These are phyloP conservation scores for Serendipita sp. DNA, from an alignment of 768 basidiomycete species.

Conservation along the genomic window DNA sequence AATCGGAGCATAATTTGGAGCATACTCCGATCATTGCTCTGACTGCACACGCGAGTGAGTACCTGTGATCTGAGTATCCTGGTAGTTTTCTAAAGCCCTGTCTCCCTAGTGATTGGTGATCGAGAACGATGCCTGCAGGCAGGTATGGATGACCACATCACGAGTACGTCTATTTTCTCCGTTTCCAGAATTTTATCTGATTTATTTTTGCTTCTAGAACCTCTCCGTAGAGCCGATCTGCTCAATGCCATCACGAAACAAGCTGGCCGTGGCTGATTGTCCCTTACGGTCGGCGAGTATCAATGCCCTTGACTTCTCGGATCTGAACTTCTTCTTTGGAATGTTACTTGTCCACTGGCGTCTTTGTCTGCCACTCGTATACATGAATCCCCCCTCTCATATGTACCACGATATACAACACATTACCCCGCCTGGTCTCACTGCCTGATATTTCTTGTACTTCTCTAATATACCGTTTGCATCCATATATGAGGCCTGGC, in stretches of 20 bases:
- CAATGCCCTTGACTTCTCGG: too few species aligned
- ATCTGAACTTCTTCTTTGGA: too few species aligned
- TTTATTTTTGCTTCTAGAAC: conserved; percentile 32
- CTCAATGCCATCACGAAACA: conserved; percentile 71
- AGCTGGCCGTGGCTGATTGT: conserved; percentile 21
- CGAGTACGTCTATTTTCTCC: conserved; percentile 20
- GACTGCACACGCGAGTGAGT: conserved; percentile 91
- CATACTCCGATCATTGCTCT: conserved; percentile 88
- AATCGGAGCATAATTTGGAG: conserved; percentile 50
- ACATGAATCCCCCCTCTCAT: neutral
- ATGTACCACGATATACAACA: neutral
- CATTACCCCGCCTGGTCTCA: neutral
- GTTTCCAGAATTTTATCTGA: neutral
- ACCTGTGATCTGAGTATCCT: neutral
- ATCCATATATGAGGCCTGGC: neutral
- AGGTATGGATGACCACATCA: conserved; percentile 40
- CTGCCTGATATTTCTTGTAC: neutral
- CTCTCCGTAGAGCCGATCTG: conserved; percentile 60
- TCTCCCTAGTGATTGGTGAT: conserved; percentile 65
- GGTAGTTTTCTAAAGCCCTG: conserved; percentile 6
- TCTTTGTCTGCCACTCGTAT: neutral
- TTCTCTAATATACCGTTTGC: neutral
- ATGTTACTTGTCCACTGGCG: too few species aligned
- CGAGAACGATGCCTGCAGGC: conserved; percentile 59
- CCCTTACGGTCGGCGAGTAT: too few species aligned